These are phyloP conservation scores for Neocucurbitaria cava DNA, from an alignment of 2,329 filamentous ascomycete genomes.

Conservation along the genomic window DNA sequence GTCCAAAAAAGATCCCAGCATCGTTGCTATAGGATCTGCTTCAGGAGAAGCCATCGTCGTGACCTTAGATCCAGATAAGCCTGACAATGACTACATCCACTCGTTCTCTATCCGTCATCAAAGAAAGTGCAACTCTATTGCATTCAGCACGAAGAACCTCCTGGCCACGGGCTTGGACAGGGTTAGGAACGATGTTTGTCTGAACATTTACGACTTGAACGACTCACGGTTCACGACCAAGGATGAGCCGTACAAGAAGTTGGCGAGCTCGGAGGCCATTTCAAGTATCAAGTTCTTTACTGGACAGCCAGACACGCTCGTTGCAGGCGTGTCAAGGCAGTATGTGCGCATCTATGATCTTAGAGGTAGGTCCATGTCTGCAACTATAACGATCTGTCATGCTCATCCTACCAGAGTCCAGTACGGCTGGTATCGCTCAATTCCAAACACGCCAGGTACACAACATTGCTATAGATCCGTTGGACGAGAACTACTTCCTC, in stretches of 20 bases:
- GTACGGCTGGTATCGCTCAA: constrained; percentile 56
- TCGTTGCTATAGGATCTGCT: constrained; percentile 77
- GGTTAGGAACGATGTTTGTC: constrained; percentile 79
- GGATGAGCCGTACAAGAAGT: constrained; percentile 62
- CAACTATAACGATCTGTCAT: constrained; percentile 10
- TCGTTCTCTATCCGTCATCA: constrained; percentile 75
- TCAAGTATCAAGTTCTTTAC: constrained; percentile 85
- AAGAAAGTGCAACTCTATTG: constrained; percentile 80
- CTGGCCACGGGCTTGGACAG: constrained; percentile 81
- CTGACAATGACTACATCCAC: constrained; percentile 58
- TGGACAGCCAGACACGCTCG: constrained; percentile 75
- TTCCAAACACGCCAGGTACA: constrained; percentile 66
- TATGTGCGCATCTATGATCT: constrained; percentile 80
- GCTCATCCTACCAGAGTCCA: constrained; percentile 43
- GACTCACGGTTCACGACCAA: constrained; percentile 59
- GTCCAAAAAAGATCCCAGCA: constrained; percentile 66
- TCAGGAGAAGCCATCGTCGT: constrained; percentile 78
- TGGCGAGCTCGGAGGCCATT: constrained; percentile 71
- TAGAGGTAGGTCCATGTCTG: constrained; percentile 63
- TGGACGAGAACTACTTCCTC: constrained; percentile 83
- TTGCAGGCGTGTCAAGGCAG: constrained; percentile 77
- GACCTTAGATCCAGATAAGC: constrained; percentile 69
- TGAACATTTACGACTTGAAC: constrained; percentile 83
- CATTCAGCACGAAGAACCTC: constrained; percentile 74
- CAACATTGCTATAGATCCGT: constrained; percentile 77